Base-by-base conservation (phyloP, 2,329 filamentous ascomycete species). In the Diaporthe humulicola region DNA sequence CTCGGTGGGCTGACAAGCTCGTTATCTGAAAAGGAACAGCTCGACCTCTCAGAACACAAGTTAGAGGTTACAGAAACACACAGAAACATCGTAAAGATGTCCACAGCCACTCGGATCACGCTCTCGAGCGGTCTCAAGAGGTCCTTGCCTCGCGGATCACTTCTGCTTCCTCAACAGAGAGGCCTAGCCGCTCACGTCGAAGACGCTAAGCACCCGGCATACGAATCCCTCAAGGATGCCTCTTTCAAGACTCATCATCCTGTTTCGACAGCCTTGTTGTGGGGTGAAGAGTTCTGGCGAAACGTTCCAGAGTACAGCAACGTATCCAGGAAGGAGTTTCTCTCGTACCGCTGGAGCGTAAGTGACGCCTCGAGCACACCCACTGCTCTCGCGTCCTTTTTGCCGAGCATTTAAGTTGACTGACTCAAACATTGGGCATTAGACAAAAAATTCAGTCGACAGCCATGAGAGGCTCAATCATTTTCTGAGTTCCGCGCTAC, bases 301-400 rank as follows among this genome's bases (percentile, higher is more conserved):
- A 85, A 84, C 22, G 83, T 90, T 22, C 81, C 85, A 1, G 79
- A 84, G 30, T 91, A 89, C 88, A 82, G 85, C 72, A 78, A 89
- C 76, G 83, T 90, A 0, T 78, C 86, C 0, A 78, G 82, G 3
- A 80, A 86, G 2, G 82, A 89, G 0, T 92, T 91, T 76, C 81
- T 89, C 28, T 88, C 84, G 45, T 89, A 90, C 74, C 80, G 83
- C 15, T 91, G 89, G 88, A 87, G 88, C 77, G 89, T 90, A 82
- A 80, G 87, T 85, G n/a, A 14, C 12, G 3, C 17, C 25, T 28
- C 36, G 9, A n/a, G 9, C 19, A 19, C 9, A 30, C 25, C 30
- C 7, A 45, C 15, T 10, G 15, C 15, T 25, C 42, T 30, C 30
- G 8, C 4, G 6, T 17, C 4, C 33, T 2, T 10, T 14, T 17